Base-by-base conservation (phyloP, 2,329 filamentous ascomycete species). In the Arthrobotrys iridis region DNA sequence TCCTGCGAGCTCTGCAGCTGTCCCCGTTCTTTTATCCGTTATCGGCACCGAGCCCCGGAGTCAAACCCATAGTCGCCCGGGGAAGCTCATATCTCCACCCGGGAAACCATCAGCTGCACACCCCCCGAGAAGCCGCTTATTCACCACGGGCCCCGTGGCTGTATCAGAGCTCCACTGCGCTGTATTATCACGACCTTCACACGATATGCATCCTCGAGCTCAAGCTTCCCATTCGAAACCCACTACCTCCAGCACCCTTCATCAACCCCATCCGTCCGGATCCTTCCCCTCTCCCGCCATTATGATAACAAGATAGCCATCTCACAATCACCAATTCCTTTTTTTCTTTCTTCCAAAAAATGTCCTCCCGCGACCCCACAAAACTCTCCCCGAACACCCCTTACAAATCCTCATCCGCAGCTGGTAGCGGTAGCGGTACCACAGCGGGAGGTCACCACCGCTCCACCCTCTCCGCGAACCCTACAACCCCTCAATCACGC, bases 331-430 rank as follows among this genome's bases (percentile, higher is more conserved):
- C 6, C 70, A 43, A 55, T 57, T 33, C 46, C 15, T 24, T 33
- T 40, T 22, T 30, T 46, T 5, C 33, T n/a, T 6, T n/a, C 11
- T 4, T 2, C 28, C 37, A 30, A 46, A 45, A 30, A 43, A 75
- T 75, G 71, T 75, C 71, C 30, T 66, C 70, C 10, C 71, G 71
- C 63, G 71, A 75, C 22, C 71, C 71, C n/a, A 62, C 71, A 37
- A 68, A 67, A 40, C 71, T 75, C 45, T 64, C 71, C 7, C 57
- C 71, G 11, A 68, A 64, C 33, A 48, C 71, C n/a, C 71, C 71
- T 2, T 75, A 75, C 63, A 68, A 63, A 28, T 22, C 13, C 46
- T 68, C 71, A 37, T 10, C 63, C 50, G 10, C 15, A 10, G 26
- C 18, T 30, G n/a, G n/a, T n/a, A n/a, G n/a, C n/a, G n/a, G n/a